Conservation (phyloP, 352 stramenopile species). For the Phytophthora megakarya region DNA sequence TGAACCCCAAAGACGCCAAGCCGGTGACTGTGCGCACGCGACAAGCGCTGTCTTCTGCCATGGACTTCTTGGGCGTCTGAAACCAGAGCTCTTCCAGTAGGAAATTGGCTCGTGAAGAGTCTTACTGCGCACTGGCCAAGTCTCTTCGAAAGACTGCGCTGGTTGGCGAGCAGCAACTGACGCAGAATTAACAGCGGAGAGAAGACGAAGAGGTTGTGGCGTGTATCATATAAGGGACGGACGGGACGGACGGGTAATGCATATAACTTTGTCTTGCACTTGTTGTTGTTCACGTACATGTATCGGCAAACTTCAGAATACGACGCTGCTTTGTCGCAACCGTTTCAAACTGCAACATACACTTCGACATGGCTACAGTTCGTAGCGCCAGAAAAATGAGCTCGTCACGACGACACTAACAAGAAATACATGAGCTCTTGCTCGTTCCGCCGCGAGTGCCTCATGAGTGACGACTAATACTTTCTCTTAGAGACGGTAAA, state of each 20-base stretch:
- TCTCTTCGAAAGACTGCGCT: constrained; percentile 25
- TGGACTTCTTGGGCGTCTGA: constrained; percentile 89
- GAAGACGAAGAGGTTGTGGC: too few relatives aligned
- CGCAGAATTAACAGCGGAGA: constrained; percentile 3
- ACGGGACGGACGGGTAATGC: constrained; percentile 22
- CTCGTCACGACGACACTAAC: constrained; percentile 8
- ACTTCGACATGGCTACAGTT: constrained; percentile 33
- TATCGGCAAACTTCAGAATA: constrained; percentile 13
- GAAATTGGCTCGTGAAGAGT: constrained; percentile 10
- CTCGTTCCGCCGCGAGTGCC: not conserved
- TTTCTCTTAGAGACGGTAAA: not conserved
- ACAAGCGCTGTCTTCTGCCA: constrained; percentile 80
- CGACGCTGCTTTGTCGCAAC: not conserved
- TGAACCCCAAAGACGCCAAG: constrained; percentile 85
- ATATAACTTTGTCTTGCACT: constrained; percentile 32
- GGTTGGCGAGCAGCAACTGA: constrained; percentile 24
- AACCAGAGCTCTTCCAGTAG: constrained; percentile 9
- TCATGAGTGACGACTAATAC: not conserved
- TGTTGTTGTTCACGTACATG: constrained; percentile 9
- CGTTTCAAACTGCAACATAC: constrained; percentile 36
- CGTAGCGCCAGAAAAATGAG: not conserved
- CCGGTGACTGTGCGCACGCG: constrained; percentile 73
- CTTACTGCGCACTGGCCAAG: constrained; percentile 18
- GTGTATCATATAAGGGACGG: constrained; percentile 44
- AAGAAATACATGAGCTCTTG: not conserved